phyloP scores from a whole-genome alignment of 2,329 filamentous ascomycete genomes.

The Neopestalotiopsis sp. region DNA sequence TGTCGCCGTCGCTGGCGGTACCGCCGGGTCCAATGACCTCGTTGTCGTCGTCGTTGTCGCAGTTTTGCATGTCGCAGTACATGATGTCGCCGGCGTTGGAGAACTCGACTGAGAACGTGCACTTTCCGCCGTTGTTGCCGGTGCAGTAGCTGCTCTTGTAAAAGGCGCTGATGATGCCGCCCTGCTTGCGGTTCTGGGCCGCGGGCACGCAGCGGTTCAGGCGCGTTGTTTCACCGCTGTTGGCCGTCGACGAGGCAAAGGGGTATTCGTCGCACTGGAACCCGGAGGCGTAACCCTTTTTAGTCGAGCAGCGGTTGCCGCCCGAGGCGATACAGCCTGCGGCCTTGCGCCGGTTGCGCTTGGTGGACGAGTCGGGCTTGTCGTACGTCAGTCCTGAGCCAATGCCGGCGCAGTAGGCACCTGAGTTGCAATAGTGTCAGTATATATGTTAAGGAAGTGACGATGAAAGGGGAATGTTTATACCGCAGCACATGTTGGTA shows the following conservation, averaged over 20 bases:
- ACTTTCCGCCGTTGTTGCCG: slow-evolving; percentile 16
- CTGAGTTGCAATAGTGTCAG: background rate
- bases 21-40: background rate
- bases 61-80: slow-evolving; percentile 11
- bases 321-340: slow-evolving; percentile 13
- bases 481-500: background rate
- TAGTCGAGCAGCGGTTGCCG: slow-evolving; percentile 16
- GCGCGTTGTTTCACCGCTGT: background rate
- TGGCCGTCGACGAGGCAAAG: background rate
- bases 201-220: slow-evolving; percentile 16
- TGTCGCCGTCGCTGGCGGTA: background rate
- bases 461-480: background rate
- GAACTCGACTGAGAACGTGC: background rate
- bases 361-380: slow-evolving; percentile 2
- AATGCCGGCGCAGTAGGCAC: background rate
- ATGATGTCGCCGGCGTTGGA: slow-evolving; percentile 7
- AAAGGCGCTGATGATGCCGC: slow-evolving; percentile 14
- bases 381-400: slow-evolving; percentile 2
- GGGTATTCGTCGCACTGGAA: background rate
- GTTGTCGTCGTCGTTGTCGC: background rate
- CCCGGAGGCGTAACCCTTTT: background rate
- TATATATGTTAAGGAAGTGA: background rate
- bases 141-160: slow-evolving; percentile 15
- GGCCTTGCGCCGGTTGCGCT: slow-evolving; percentile 15
- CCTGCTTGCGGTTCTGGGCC: slow-evolving; percentile 17